Evolutionary conservation across 208 protist species (phyloP).

Genomic region (Sergeia podlipaevii): DNA sequence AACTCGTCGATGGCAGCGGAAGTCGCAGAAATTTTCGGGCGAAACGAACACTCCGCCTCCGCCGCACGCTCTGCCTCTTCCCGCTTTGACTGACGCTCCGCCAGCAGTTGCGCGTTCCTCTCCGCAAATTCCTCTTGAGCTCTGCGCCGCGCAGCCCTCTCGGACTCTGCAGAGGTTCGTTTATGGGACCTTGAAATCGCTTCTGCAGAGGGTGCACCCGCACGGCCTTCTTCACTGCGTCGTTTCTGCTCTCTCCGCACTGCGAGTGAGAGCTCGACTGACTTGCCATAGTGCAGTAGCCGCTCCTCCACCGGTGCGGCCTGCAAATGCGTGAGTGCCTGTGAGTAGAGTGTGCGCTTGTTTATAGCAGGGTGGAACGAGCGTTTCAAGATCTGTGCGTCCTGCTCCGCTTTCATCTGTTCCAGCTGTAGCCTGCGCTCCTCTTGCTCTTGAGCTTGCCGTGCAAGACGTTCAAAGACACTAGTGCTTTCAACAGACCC

Average conservation of each 20-base stretch:
- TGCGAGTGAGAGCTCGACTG: conserved; percentile 26
- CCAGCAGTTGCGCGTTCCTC: conserved; percentile 33
- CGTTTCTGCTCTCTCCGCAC: conserved; percentile 26
- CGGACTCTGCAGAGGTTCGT: conserved; percentile 9
- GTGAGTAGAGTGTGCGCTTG: conserved; percentile 1
- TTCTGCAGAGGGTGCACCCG: background rate
- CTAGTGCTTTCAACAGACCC: conserved; percentile 2
- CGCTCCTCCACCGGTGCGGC: conserved; percentile 67
- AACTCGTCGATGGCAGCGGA: conserved; percentile 56
- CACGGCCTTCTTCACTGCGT: conserved; percentile 14
- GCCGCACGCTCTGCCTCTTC: conserved; percentile 16
- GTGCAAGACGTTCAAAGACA: conserved; percentile 59
- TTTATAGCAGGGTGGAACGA: conserved; percentile 68
- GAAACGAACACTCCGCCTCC: conserved; percentile 28
- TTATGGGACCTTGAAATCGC: background rate
- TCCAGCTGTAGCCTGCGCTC: conserved; percentile 10
- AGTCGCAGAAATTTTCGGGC: conserved; percentile 54
- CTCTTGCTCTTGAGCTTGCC: conserved; percentile 33
- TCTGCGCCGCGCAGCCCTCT: too few species aligned
- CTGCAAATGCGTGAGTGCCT: conserved; percentile 10
- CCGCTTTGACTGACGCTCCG: conserved; percentile 29
- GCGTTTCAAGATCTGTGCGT: conserved; percentile 26
- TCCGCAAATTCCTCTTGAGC: conserved; percentile 34
- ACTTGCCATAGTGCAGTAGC: conserved; percentile 70
- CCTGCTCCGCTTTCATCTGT: conserved; percentile 25